Conservation (phyloP, 176 grass and related monocot species). For the Eragrostis nindensis region DNA sequence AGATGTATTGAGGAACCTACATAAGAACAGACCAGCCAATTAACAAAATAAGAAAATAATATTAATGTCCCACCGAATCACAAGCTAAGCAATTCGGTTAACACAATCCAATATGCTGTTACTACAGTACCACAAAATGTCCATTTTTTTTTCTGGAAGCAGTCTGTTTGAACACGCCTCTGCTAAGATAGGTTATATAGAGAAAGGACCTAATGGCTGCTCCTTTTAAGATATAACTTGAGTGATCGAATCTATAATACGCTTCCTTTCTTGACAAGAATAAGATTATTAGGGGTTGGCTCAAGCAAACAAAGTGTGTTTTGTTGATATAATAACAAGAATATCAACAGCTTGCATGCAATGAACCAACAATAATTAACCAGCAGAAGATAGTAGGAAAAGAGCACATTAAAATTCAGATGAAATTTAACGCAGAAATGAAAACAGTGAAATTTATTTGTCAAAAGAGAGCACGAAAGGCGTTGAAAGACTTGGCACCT, state of each 20-base stretch:
- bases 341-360: not conserved
- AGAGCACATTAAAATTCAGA: not conserved
- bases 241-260: conserved; percentile 10
- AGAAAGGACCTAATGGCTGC: conserved; percentile 23
- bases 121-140: not conserved
- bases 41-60: conserved; percentile 30
- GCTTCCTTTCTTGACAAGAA: not conserved
- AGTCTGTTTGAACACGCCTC: not conserved
- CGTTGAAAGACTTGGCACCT: conserved; percentile 56
- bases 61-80: not conserved
- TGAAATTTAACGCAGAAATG: conserved; percentile 20
- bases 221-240: not conserved
- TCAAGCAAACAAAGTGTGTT: conserved; percentile 5
- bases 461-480: conserved; percentile 4
- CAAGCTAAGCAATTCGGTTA: conserved; percentile 28
- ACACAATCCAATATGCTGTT: not conserved
- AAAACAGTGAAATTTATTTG: conserved; percentile 1
- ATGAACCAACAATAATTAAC: conserved; percentile 14
- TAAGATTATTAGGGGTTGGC: conserved; percentile 13
- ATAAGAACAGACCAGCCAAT: conserved; percentile 27
- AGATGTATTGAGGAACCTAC: conserved; percentile 99
- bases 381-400: conserved; percentile 18
- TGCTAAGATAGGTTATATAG: not conserved
- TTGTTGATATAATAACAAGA: conserved; percentile 26
- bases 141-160: conserved; percentile 24